Evolutionary conservation across 148 eudicot species (phyloP), one percentile per base, ranked within the genome.

Genomic region (Camellia japonica): DNA sequence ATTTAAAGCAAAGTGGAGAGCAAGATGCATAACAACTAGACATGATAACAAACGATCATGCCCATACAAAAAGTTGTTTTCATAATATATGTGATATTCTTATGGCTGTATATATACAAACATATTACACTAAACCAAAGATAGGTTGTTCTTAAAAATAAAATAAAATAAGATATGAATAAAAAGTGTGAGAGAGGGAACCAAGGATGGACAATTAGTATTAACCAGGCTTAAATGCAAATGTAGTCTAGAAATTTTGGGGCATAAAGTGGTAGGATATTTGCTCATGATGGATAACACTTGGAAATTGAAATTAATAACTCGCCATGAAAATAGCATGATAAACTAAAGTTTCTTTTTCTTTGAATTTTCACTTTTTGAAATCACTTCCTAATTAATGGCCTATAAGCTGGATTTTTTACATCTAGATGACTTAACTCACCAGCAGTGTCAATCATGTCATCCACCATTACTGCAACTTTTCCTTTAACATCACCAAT

Each of bases 371-470:
- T 49, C 13, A 15, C 52, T 10, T 18, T 72, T 51, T 12, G 6
- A 64, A 66, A 30, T 78, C 60, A 78, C 18, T 41, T 66, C 42
- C 19, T 42, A 4, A 47, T 30, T n/a, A 41, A 55, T 18, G 38
- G 16, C 4, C 71, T 13, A 61, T n/a, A 46, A 18, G 44, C 42
- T 10, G 12, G 63, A 46, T 38, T 60, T 30, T 59, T 58, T 11
- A 76, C 66, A 75, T 67, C 44, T 56, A 18, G 44, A 52, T 16
- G 47, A 77, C 58, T 30, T 13, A 67, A 70, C 89, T 87, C 75
- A 94, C 98, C 98, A 79, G 97, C 98, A 43, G 98, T 94, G 84
- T 94, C 98, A 84, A 94, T 94, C 98, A 94, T 94, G 80, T 94
- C 98, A 86, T 94, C 98, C 75, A 94, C 91, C 98, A 94, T 91